phyloP scores from a whole-genome alignment of 371 early-diverging fungal species.

The Lichtheimia hyalospora region DNA sequence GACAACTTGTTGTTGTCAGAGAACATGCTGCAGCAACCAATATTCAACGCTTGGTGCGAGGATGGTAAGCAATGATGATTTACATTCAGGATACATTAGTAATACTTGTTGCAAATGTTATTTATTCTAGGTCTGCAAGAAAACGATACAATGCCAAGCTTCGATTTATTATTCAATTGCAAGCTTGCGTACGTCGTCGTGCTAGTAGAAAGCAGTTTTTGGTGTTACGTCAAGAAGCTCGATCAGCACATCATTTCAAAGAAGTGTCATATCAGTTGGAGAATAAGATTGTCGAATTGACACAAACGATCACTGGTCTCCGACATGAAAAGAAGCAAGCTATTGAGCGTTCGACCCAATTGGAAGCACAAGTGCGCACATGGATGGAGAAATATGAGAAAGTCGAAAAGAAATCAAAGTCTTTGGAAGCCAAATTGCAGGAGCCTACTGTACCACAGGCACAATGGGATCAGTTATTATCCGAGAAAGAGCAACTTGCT shows the following conservation, averaged over 20 bases:
- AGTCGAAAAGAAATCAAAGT: constrained; percentile 42
- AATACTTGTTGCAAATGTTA: background rate
- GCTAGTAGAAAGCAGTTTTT: constrained; percentile 64
- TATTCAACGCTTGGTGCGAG: constrained; percentile 69
- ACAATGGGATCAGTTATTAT: constrained; percentile 55
- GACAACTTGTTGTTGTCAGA: constrained; percentile 40
- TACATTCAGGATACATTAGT: too few species aligned
- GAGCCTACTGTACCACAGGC: constrained; percentile 56
- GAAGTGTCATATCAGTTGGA: constrained; percentile 91
- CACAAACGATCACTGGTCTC: constrained; percentile 70
- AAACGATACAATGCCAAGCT: constrained; percentile 49
- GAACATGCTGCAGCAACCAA: constrained; percentile 65
- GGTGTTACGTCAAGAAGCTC: constrained; percentile 74
- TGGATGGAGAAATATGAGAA: constrained; percentile 73
- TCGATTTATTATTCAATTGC: constrained; percentile 67
- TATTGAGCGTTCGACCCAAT: constrained; percentile 41
- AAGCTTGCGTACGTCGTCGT: constrained; percentile 79
- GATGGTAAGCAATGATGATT: constrained; percentile 27
- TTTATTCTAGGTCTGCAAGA: constrained; percentile 46
- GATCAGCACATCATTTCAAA: constrained; percentile 88
- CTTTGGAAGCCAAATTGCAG: constrained; percentile 42
- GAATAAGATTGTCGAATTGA: constrained; percentile 92
- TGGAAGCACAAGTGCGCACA: constrained; percentile 61
- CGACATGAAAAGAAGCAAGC: constrained; percentile 66
- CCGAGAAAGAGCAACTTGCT: constrained; percentile 37